Percentiles rank a stretch among this genome's conserved stretches.
phyloP scores from a whole-genome alignment of 1,284 basidiomycete species.

The Rhodotorula glutinis region DNA sequence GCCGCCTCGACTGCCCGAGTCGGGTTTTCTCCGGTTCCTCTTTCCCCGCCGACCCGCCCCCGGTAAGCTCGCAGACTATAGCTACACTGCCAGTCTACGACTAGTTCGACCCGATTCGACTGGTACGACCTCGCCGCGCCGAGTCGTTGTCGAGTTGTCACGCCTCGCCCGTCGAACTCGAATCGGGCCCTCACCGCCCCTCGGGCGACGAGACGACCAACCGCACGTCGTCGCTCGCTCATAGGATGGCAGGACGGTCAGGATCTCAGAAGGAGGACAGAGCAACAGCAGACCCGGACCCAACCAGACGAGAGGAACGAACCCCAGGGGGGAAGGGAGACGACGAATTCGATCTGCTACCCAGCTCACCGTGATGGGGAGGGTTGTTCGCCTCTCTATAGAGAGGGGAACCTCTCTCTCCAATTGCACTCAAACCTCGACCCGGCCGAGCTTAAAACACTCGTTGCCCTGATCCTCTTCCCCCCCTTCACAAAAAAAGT shows the following conservation, averaged over 20 bases:
- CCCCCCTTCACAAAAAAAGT: no score
- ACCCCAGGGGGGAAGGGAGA: slow-evolving; percentile 2
- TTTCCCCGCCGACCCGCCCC: slow-evolving; percentile 3
- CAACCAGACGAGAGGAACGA: no score
- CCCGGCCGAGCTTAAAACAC: slow-evolving; percentile 1
- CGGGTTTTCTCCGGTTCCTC: not conserved
- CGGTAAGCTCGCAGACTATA: not conserved
- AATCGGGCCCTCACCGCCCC: no score
- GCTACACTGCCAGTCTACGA: not conserved
- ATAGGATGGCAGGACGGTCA: no score
- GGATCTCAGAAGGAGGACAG: not conserved
- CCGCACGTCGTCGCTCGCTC: no score
- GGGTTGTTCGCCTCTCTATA: not conserved
- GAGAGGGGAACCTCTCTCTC: not conserved
- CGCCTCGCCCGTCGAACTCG: no score
- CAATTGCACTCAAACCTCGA: slow-evolving; percentile 7
- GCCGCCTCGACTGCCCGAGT: no score
- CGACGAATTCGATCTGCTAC: slow-evolving; percentile 19
- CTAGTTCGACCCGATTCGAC: not conserved
- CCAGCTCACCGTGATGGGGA: slow-evolving; percentile 23
- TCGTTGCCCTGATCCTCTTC: slow-evolving; percentile 3
- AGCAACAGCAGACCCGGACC: not conserved
- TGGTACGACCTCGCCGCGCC: not conserved
- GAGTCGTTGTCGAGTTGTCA: no score
- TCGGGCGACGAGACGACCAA: no score